Conservation (phyloP, 345 rosid genomes). For the Eucalyptus curtisii region DNA sequence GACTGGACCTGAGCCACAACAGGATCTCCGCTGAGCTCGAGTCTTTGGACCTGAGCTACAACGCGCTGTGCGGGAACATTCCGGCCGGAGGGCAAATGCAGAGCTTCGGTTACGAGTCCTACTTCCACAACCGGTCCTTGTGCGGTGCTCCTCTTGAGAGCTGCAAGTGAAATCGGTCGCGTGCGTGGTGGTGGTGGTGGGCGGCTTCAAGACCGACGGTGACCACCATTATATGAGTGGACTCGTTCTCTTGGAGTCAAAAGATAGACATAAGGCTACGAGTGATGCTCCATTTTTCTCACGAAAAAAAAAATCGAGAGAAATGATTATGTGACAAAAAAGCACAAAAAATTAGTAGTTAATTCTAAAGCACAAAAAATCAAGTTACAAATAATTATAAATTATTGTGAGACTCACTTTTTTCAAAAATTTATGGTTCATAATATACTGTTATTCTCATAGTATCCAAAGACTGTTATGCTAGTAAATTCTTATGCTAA, state of each 20-base stretch:
- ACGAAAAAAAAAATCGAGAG: neutral
- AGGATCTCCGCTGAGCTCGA: neutral
- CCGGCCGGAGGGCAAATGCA: neutral
- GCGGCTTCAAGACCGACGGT: neutral
- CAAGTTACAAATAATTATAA: no score
- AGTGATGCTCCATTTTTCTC: neutral
- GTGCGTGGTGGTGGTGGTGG: neutral
- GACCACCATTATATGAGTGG: neutral
- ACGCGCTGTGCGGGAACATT: neutral
- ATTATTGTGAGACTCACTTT: rapidly evolving
- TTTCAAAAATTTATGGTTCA: rapidly evolving
- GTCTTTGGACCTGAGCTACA: neutral
- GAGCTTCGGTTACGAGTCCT: neutral
- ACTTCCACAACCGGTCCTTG: neutral
- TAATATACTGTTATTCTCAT: no score
- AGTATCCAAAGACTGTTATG: rapidly evolving
- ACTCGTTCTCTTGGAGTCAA: neutral
- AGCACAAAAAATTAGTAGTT: no score
- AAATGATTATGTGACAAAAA: no score
- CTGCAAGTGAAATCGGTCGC: neutral
- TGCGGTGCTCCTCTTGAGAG: neutral
- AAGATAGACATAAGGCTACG: neutral
- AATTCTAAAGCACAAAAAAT: rapidly evolving
- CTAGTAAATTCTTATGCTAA: neutral
- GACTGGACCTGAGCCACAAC: neutral